A percentile compares a stretch with the other conserved stretches of the same genome.
Evolutionary conservation across 768 basidiomycete genomes (phyloP).

Genomic region (Cystofilobasidium bisporidii): DNA sequence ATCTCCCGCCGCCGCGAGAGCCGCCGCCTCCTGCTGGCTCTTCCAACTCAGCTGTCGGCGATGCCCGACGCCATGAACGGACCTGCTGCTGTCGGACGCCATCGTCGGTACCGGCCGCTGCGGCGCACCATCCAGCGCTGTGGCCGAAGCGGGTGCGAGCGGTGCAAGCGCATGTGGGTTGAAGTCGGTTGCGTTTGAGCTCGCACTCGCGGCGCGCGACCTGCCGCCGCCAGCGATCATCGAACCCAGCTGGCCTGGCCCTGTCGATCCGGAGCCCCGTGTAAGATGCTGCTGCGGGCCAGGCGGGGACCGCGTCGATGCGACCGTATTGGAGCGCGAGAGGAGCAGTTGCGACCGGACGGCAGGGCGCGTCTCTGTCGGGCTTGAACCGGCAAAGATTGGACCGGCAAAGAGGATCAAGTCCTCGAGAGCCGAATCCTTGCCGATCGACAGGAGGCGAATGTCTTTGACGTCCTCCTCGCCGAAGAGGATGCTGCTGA

Average conservation of each 20-base stretch:
- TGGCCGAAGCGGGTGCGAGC: too few species aligned
- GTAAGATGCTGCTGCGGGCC: neutral
- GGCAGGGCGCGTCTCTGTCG: neutral
- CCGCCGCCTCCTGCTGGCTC: neutral
- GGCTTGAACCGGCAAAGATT: conserved; percentile 15
- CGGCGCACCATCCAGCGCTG: too few species aligned
- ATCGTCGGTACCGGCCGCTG: too few species aligned
- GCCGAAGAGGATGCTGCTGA: conserved; percentile 26
- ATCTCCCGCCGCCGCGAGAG: too few species aligned
- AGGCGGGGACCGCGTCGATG: neutral
- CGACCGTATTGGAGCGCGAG: conserved; percentile 2
- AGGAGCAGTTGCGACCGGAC: neutral
- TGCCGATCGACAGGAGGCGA: conserved; percentile 10
- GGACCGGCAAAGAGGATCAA: conserved; percentile 15
- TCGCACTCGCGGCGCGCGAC: neutral
- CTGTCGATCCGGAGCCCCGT: neutral
- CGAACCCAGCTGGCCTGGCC: neutral
- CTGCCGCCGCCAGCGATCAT: neutral
- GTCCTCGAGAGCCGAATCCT: conserved; percentile 25
- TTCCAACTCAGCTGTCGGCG: conserved; percentile 1
- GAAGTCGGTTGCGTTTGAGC: conserved; percentile 9
- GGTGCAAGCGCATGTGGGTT: neutral
- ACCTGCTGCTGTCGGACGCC: too few species aligned
- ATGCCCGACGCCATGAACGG: neutral
- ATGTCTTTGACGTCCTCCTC: conserved; percentile 24